phyloP scores from a whole-genome alignment of 2,329 filamentous ascomycete species.

The Stenocarpella maydis region DNA sequence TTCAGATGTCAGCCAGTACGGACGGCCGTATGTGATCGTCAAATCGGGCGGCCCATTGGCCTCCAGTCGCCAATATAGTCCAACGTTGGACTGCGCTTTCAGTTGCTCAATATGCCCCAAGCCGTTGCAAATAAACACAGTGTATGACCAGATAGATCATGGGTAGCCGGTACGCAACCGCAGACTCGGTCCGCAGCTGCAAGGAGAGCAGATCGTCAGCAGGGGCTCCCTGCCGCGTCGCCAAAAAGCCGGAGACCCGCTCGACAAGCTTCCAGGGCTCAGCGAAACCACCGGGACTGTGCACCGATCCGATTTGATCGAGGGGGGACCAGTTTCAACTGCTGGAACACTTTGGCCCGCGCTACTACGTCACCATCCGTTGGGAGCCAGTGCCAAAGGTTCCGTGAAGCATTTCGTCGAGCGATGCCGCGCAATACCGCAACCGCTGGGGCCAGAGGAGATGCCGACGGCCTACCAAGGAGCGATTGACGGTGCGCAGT shows the following conservation, averaged over 20 bases:
- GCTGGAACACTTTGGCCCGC: neutral
- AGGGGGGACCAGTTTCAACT: neutral
- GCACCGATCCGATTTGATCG: conserved; percentile 21
- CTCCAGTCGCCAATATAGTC: neutral
- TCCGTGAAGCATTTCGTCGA: neutral
- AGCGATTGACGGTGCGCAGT: neutral
- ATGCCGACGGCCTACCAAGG: neutral
- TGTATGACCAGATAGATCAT: neutral
- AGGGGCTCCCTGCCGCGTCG: conserved; percentile 23
- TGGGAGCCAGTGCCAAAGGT: neutral
- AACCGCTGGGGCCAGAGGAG: neutral
- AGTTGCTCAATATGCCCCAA: neutral
- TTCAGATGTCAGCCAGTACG: conserved; percentile 8
- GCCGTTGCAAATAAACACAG: conserved; percentile 1
- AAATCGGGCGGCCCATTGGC: conserved; percentile 1
- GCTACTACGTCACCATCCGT: neutral
- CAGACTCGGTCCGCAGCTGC: conserved; percentile 7
- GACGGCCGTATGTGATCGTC: neutral
- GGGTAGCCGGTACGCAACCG: too few relatives aligned
- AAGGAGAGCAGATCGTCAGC: conserved; percentile 12
- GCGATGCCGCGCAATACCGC: neutral
- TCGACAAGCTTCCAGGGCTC: conserved; percentile 26
- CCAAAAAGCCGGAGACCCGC: conserved; percentile 19
- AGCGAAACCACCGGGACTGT: conserved; percentile 8
- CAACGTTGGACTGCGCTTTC: neutral